These are phyloP conservation scores for Camellia japonica DNA, from an alignment of 148 eudicot genomes.

Conservation along the genomic window DNA sequence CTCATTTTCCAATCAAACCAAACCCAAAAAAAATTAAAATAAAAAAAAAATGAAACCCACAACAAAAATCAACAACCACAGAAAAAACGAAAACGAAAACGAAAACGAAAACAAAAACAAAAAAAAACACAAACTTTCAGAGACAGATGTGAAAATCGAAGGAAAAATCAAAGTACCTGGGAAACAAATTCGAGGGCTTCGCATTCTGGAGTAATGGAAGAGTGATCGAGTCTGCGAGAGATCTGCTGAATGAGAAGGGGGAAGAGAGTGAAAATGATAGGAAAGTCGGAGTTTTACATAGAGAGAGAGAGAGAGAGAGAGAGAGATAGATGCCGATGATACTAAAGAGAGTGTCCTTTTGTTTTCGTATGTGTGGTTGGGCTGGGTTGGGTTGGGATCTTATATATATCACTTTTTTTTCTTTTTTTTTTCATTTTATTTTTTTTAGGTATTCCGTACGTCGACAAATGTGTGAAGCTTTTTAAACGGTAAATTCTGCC, in stretches of 20 bases:
- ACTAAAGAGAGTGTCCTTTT: too few relatives aligned
- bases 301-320: neutral
- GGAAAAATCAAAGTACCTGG: conserved; percentile 7
- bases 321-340: neutral
- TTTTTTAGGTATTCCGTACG: too few relatives aligned
- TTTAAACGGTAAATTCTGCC: too few relatives aligned
- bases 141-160: neutral
- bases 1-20: conserved; percentile 2
- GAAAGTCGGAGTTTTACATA: neutral
- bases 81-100: neutral
- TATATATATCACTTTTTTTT: too few relatives aligned
- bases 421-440: too few relatives aligned
- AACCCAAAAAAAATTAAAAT: neutral
- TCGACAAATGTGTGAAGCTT: too few relatives aligned
- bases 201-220: conserved; percentile 2
- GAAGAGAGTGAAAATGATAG: neutral
- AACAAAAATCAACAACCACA: neutral
- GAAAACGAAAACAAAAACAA: too few relatives aligned
- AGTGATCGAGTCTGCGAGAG: neutral
- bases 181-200: conserved; percentile 2
- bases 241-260: neutral
- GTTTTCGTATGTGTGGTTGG: too few relatives aligned
- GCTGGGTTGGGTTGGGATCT: too few relatives aligned
- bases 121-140: neutral
- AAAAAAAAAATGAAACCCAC: neutral